These are phyloP conservation scores for Euphorbia schlechtendalii DNA, from an alignment of 441 rosid species.

Conservation along the genomic window DNA sequence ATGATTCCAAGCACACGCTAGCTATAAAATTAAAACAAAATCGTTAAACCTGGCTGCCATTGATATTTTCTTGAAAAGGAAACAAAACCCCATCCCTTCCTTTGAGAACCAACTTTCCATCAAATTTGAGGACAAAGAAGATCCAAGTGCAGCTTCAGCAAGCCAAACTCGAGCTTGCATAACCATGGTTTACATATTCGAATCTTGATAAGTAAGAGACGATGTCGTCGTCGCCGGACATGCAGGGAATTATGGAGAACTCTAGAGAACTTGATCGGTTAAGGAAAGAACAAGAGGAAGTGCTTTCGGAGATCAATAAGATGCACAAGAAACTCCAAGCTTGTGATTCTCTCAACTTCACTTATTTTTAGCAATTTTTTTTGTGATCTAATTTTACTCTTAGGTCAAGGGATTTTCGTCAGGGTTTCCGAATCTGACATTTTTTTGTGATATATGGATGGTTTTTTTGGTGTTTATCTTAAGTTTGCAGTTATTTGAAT, in stretches of 20 bases:
- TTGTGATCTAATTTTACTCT: neutral
- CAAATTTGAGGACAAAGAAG: slow-evolving; percentile 7
- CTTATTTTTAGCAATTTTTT: neutral
- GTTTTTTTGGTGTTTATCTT: slow-evolving; percentile 9
- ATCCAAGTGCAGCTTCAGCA: slow-evolving; percentile 11
- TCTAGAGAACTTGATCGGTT: slow-evolving; percentile 83
- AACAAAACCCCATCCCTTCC: neutral
- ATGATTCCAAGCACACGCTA: no score
- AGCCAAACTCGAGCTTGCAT: neutral
- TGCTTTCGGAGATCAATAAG: slow-evolving; percentile 77
- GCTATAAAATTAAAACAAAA: no score
- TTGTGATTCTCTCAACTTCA: slow-evolving; percentile 28
- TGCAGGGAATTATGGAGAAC: slow-evolving; percentile 57
- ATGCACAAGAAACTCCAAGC: slow-evolving; percentile 85
- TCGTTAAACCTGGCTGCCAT: no score
- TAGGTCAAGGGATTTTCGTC: slow-evolving; percentile 15
- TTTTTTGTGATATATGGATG: neutral
- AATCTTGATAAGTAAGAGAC: slow-evolving; percentile 5
- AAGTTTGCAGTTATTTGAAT: slow-evolving; percentile 7
- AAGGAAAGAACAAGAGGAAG: slow-evolving; percentile 70
- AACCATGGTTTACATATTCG: no score
- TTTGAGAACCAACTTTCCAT: neutral
- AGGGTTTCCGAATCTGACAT: slow-evolving; percentile 6
- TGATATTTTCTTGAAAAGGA: no score
- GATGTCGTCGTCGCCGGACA: slow-evolving; percentile 73